Percentiles rank a stretch among this genome's conserved stretches.
These are phyloP conservation scores for Diplocarpon mali DNA, from an alignment of 2,329 filamentous ascomycete species.

Conservation along the genomic window DNA sequence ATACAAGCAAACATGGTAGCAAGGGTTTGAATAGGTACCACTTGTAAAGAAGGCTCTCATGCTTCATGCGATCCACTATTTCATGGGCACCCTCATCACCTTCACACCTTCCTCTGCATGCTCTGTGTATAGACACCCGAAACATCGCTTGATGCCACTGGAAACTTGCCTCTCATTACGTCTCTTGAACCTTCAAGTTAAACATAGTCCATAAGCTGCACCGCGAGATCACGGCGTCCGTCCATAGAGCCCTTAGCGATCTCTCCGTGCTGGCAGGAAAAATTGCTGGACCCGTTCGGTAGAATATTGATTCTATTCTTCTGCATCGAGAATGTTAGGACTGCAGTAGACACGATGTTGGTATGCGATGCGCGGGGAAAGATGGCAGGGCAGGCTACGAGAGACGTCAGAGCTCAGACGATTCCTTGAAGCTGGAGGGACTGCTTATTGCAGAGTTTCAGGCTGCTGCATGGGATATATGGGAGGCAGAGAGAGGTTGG, in stretches of 20 bases:
- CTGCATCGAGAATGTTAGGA: conserved; percentile 19
- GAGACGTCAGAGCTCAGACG: conserved; percentile 10
- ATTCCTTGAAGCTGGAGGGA: conserved; percentile 14
- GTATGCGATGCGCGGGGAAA: conserved; percentile 13
- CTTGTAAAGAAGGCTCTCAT: conserved; percentile 16
- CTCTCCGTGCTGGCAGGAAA: conserved; percentile 12
- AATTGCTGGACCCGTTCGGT: conserved; percentile 21
- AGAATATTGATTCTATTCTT: conserved; percentile 18
- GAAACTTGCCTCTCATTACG: conserved; percentile 15
- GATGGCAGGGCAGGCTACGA: conserved; percentile 7
- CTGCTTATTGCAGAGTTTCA: conserved; percentile 15
- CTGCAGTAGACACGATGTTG: conserved; percentile 17
- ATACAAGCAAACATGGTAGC: background rate
- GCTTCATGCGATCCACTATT: conserved; percentile 22
- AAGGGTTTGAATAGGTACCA: background rate
- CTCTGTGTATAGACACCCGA: conserved; percentile 7
- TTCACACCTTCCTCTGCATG: conserved; percentile 13
- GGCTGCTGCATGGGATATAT: conserved; percentile 22
- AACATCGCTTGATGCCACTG: conserved; percentile 1
- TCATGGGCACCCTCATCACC: conserved; percentile 17
- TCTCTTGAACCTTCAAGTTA: conserved; percentile 21
- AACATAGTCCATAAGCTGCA: conserved; percentile 18
- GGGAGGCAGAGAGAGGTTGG: conserved; percentile 12
- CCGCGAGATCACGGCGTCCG: conserved; percentile 10
- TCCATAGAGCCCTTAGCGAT: conserved; percentile 17